phyloP scores from a whole-genome alignment of 345 rosid genomes.

The Eucalyptus cloeziana region DNA sequence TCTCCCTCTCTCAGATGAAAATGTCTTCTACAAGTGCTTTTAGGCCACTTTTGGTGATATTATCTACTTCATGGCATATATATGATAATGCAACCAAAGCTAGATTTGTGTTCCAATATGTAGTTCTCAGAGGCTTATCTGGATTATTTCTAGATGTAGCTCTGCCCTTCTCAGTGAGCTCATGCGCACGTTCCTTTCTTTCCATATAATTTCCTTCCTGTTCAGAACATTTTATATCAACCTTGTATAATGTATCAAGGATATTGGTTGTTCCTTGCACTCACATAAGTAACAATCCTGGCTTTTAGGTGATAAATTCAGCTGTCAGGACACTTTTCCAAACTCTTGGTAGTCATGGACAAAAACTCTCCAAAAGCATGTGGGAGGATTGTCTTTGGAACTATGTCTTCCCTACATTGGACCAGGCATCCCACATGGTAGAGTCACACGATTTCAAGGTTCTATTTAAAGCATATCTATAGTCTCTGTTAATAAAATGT shows the following conservation, averaged over 20 bases:
- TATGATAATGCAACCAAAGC: not conserved
- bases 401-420: slow-evolving; percentile 78
- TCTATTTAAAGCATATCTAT: not conserved
- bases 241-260: not conserved
- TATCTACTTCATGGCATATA: not conserved
- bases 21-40: not conserved
- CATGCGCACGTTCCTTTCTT: not conserved
- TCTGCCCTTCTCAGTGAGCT: not conserved
- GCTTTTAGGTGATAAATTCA: slow-evolving; percentile 82
- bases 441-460: not conserved
- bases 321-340: slow-evolving; percentile 92
- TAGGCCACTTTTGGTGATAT: not conserved
- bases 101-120: not conserved
- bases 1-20: not conserved
- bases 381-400: slow-evolving; percentile 99
- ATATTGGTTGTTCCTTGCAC: not conserved
- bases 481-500: not conserved
- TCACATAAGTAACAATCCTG: not conserved
- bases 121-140: not conserved
- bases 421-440: slow-evolving; percentile 84
- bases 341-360: slow-evolving; percentile 81
- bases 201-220: not conserved
- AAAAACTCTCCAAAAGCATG: slow-evolving; percentile 82
- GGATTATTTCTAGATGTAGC: not conserved
- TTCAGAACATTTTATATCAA: not conserved